Conservation (phyloP, 192 early-diverging fungal genomes). For the Coemansia sp. region DNA sequence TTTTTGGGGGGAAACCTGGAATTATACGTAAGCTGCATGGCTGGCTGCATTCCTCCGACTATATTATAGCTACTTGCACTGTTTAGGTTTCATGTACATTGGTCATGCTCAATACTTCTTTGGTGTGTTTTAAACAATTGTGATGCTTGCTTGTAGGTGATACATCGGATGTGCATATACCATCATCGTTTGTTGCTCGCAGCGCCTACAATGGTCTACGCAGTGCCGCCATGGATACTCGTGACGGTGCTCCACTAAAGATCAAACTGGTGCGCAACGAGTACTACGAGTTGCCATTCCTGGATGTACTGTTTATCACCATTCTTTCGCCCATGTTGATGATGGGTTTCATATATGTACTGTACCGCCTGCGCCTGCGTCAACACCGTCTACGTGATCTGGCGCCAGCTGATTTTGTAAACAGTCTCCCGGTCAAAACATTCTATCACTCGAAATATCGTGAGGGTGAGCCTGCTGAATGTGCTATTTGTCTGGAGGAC, state of each 20-base stretch:
- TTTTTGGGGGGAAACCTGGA: no score
- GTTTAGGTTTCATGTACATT: no score
- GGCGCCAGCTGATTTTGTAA: constrained; percentile 71
- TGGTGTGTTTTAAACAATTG: no score
- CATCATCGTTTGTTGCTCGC: constrained; percentile 81
- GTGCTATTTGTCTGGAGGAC: constrained; percentile 93
- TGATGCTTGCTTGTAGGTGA: no score
- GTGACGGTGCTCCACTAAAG: constrained; percentile 9
- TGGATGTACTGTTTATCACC: constrained; percentile 79
- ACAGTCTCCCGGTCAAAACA: constrained; percentile 68
- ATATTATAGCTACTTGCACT: no score
- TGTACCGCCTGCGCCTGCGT: constrained; percentile 69
- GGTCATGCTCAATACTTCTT: no score
- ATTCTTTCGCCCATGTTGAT: constrained; percentile 79
- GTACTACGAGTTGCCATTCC: constrained; percentile 60
- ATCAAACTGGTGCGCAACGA: constrained; percentile 49
- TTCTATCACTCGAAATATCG: constrained; percentile 60
- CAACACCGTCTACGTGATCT: constrained; percentile 69
- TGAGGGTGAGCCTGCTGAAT: constrained; percentile 76
- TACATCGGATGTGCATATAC: constrained; percentile 81
- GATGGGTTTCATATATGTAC: constrained; percentile 68
- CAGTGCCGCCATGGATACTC: constrained; percentile 17
- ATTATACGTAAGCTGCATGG: no score
- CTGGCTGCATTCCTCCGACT: no score
- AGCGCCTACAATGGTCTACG: constrained; percentile 62